Base-by-base conservation (phyloP, 768 basidiomycete species). In the Amanita subjunquillea region DNA sequence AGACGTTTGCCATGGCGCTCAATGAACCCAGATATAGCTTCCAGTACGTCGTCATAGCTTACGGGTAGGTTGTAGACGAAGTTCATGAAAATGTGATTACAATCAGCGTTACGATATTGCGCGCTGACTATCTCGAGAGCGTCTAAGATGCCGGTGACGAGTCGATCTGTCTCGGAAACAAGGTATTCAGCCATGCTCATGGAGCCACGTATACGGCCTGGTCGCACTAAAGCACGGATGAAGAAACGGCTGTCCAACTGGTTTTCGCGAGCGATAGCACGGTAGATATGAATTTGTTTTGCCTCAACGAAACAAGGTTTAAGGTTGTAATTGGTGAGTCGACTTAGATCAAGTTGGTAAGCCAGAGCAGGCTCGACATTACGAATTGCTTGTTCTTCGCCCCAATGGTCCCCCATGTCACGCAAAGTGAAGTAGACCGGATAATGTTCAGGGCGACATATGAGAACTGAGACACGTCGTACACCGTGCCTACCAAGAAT, bases 11-110 rank as follows among this genome's bases (percentile, higher is more conserved):
- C 96, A 63, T 99, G 96, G 37, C 96, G 87, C 60, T 98, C 96
- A 60, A 99, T 93, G 75, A 99, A 99, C 40, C 96, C 96, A n/a
- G 94, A 85, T 54, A 98, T 90, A 12, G 96, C 96, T 44, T 91
- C 88, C 51, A 97, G 82, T 6, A 98, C 94, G 60, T 98, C 95
- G 56, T 97, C 94, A 61, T 97, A 98, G 32, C 85, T 85, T 56
- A 99, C 93, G 27, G 85, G 81, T 42, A 99, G 85, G 65, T 89
- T 91, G 78, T 98, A 98, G 61, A 98, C 84, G 67, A 98, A 99
- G 74, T 98, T 97, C 83, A 98, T 85, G 74, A 92, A 94, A 66
- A 98, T 96, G 66, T 97, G 94, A 68, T 98, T 98, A 73, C 91
- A 93, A 64, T 98, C 95, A 3, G 95, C 89, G 59, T 87, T 91